Evolutionary conservation across 768 basidiomycete genomes (phyloP).

Genomic region (Xerocomus brunneocitrinus): DNA sequence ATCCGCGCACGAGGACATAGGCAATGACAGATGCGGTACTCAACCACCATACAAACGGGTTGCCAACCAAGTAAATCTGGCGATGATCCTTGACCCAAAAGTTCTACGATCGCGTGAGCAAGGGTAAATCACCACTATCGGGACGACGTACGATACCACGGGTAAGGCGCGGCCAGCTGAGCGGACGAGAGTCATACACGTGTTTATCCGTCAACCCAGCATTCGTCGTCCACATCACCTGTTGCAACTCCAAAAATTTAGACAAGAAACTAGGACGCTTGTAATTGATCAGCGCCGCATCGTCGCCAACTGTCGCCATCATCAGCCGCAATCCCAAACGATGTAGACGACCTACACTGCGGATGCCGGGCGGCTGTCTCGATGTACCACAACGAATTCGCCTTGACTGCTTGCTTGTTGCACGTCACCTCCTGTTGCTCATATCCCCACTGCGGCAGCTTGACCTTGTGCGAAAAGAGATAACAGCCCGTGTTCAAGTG

Average conservation of each 20-base stretch:
- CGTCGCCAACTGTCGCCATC: slow-evolving; percentile 50
- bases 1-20: slow-evolving; percentile 66
- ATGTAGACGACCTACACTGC: slow-evolving; percentile 46
- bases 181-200: slow-evolving; percentile 90
- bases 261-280: slow-evolving; percentile 79
- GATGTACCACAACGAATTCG: slow-evolving; percentile 90
- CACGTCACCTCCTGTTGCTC: slow-evolving; percentile 99
- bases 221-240: slow-evolving; percentile 97
- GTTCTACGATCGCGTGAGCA: slow-evolving; percentile 49
- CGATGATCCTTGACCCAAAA: slow-evolving; percentile 98
- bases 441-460: slow-evolving; percentile 95
- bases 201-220: slow-evolving; percentile 94
- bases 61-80: slow-evolving; percentile 94
- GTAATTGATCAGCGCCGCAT: slow-evolving; percentile 87
- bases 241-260: slow-evolving; percentile 89
- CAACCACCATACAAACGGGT: slow-evolving; percentile 90
- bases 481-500: slow-evolving; percentile 92
- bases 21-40: slow-evolving; percentile 65
- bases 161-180: slow-evolving; percentile 82
- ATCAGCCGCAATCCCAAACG: background rate
- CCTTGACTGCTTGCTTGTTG: slow-evolving; percentile 91
- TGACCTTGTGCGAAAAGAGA: slow-evolving; percentile 96
- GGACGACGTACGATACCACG: slow-evolving; percentile 81
- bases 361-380: slow-evolving; percentile 76
- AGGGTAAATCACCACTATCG: background rate